Conservation (phyloP, 352 stramenopile genomes). For the Pythium plurisporium region DNA sequence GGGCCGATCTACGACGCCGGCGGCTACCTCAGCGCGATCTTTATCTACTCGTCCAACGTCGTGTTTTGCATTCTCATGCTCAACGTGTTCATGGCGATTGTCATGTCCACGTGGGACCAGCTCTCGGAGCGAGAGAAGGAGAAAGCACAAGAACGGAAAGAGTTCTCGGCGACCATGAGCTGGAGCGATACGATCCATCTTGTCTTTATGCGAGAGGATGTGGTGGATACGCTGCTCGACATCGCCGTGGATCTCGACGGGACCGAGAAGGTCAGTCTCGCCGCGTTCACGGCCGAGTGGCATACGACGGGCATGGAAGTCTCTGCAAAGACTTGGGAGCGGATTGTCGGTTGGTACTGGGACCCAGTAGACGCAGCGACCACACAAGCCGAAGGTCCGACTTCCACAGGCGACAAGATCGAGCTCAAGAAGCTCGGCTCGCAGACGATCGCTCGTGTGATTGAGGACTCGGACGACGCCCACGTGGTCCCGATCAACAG, state of each 20-base stretch:
- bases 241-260: conserved; percentile 44
- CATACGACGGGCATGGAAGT: conserved; percentile 35
- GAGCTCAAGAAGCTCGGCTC: neutral
- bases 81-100: conserved; percentile 75
- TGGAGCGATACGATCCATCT: conserved; percentile 44
- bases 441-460: neutral
- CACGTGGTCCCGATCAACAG: conserved; percentile 29
- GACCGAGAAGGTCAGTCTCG: conserved; percentile 30
- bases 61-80: conserved; percentile 78
- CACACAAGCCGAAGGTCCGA: too few species aligned
- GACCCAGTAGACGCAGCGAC: conserved; percentile 16
- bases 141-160: conserved; percentile 35
- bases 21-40: conserved; percentile 57
- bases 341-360: conserved; percentile 62
- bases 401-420: conserved; percentile 8
- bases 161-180: conserved; percentile 40
- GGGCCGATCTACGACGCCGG: conserved; percentile 62
- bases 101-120: conserved; percentile 68
- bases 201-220: conserved; percentile 52
- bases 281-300: conserved; percentile 39
- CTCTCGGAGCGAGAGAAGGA: conserved; percentile 51
- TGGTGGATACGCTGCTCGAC: conserved; percentile 55
- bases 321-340: conserved; percentile 31
- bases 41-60: conserved; percentile 63
- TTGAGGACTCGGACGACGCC: conserved; percentile 27